These are phyloP conservation scores for Periconia sp. DNA, from an alignment of 2,329 filamentous ascomycete species.

Conservation along the genomic window DNA sequence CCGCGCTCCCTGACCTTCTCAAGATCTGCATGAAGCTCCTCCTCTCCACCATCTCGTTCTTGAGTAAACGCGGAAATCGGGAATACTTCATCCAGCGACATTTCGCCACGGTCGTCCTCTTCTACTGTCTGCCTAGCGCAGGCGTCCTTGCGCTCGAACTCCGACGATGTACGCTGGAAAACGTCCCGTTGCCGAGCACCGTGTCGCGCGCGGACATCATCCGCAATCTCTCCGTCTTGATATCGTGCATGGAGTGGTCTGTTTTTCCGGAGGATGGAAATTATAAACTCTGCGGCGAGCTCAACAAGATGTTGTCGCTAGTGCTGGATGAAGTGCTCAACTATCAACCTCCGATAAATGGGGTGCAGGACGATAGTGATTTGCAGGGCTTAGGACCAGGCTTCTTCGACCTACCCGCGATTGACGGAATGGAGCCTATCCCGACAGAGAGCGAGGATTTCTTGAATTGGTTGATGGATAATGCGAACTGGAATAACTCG, in stretches of 20 bases:
- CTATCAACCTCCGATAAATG: constrained; percentile 30
- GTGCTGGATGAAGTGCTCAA: constrained; percentile 41
- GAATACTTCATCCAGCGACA: constrained; percentile 33
- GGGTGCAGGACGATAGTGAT: constrained; percentile 10
- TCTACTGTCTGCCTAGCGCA: constrained; percentile 39
- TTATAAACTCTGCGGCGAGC: constrained; percentile 37
- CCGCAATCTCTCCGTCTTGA: constrained; percentile 39
- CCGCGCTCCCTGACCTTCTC: constrained; percentile 32
- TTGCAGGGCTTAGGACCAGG: constrained; percentile 18
- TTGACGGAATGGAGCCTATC: constrained; percentile 40
- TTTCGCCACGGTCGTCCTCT: constrained; percentile 37
- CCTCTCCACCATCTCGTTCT: constrained; percentile 31
- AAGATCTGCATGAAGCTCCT: constrained; percentile 38
- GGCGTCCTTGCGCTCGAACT: constrained; percentile 39
- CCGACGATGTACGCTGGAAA: constrained; percentile 35
- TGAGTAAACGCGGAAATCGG: constrained; percentile 35
- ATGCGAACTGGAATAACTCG: constrained; percentile 40
- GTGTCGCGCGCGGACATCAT: constrained; percentile 39
- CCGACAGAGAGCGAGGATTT: constrained; percentile 40
- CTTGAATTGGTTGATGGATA: constrained; percentile 37
- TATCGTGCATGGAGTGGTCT: constrained; percentile 38
- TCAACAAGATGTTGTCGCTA: constrained; percentile 40
- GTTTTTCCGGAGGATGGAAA: constrained; percentile 38
- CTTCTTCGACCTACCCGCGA: constrained; percentile 39
- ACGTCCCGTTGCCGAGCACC: constrained; percentile 28